Evolutionary conservation across 1,284 basidiomycete genomes (phyloP).

Genomic region (Tilletiaria anomala): DNA sequence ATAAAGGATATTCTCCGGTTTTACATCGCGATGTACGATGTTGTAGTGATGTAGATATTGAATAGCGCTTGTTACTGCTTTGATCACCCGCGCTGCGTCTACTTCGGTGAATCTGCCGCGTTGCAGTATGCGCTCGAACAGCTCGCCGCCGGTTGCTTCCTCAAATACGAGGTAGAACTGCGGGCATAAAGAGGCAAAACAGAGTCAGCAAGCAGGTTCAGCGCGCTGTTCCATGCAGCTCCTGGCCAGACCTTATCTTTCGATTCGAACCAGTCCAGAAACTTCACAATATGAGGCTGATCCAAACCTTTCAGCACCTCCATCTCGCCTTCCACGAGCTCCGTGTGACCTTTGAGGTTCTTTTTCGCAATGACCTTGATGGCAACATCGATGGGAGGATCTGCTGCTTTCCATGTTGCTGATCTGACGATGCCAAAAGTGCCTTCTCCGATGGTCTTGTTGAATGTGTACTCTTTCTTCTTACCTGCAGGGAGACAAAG

Average conservation of each 20-base stretch:
- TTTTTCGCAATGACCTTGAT: conserved; percentile 38
- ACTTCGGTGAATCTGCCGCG: conserved; percentile 36
- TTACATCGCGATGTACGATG: conserved; percentile 37
- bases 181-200: too few species aligned
- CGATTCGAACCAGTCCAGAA: conserved; percentile 39
- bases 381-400: conserved; percentile 28
- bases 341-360: conserved; percentile 29
- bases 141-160: conserved; percentile 37
- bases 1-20: conserved; percentile 79
- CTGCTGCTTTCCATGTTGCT: conserved; percentile 19
- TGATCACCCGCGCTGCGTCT: conserved; percentile 34
- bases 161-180: conserved; percentile 42
- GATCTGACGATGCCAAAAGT: conserved; percentile 33
- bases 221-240: background rate
- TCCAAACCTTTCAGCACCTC: conserved; percentile 34
- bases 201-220: background rate
- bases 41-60: conserved; percentile 35
- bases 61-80: conserved; percentile 28
- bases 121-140: conserved; percentile 39
- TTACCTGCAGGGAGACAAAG: too few species aligned
- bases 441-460: conserved; percentile 34
- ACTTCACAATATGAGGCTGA: conserved; percentile 46
- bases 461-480: conserved; percentile 38
- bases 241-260: too few species aligned
- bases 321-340: conserved; percentile 36